Evolutionary conservation across 2,329 filamentous ascomycete genomes (phyloP).

Genomic region (Berkeleyomyces basicola): DNA sequence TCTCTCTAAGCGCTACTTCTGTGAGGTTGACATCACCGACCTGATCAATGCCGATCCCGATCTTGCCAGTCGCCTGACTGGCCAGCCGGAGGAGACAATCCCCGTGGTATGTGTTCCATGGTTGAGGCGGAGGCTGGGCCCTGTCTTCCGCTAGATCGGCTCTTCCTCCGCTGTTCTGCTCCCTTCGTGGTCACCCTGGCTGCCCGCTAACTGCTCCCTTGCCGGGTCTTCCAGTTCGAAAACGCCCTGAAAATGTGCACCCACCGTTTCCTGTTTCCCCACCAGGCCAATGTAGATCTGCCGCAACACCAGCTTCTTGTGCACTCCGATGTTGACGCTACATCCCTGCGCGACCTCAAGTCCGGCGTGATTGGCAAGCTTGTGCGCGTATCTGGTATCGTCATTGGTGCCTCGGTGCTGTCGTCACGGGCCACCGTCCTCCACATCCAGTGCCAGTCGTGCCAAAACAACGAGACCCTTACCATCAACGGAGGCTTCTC

Average conservation of each 20-base stretch:
- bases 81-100: conserved; percentile 82
- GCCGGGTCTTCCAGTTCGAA: conserved; percentile 56
- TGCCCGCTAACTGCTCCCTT: background rate
- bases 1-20: conserved; percentile 83
- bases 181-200: background rate
- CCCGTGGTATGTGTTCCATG: conserved; percentile 49
- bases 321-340: conserved; percentile 78
- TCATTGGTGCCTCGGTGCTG: conserved; percentile 91
- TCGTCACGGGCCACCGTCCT: conserved; percentile 87
- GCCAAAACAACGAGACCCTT: conserved; percentile 53
- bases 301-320: conserved; percentile 90
- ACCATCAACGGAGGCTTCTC: conserved; percentile 72
- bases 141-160: background rate
- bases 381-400: conserved; percentile 92
- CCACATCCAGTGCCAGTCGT: conserved; percentile 76
- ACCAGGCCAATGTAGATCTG: conserved; percentile 47
- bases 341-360: conserved; percentile 85
- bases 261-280: conserved; percentile 79
- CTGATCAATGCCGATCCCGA: conserved; percentile 94
- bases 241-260: conserved; percentile 78
- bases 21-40: conserved; percentile 90
- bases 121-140: conserved; percentile 7
- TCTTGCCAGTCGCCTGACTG: conserved; percentile 73
- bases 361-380: conserved; percentile 84
- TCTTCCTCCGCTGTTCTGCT: background rate